A percentile compares a stretch with the other conserved stretches of the same genome.
These are phyloP conservation scores for Saccharomycopsis capsularis DNA, from an alignment of 805 yeast species.

Conservation along the genomic window DNA sequence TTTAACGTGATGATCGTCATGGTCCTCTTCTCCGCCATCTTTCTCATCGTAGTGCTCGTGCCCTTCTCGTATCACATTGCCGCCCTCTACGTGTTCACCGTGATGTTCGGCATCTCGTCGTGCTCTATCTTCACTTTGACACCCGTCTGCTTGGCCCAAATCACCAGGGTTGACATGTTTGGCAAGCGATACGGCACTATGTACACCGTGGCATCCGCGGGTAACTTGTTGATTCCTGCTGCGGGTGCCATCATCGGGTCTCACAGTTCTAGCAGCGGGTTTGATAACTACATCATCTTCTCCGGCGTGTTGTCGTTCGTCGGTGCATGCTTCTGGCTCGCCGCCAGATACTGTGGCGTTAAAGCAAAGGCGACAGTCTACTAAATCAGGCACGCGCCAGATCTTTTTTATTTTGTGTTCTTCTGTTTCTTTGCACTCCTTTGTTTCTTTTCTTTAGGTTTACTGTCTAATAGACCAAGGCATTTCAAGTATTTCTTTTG, in stretches of 20 bases:
- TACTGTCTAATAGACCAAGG: too few species aligned
- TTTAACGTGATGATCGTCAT: slow-evolving; percentile 43
- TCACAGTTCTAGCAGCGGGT: slow-evolving; percentile 1
- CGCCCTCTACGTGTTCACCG: slow-evolving; percentile 38
- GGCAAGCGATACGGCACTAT: slow-evolving; percentile 52
- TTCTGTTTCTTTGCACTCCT: not conserved
- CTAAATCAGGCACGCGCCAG: too few species aligned
- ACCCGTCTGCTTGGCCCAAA: slow-evolving; percentile 54
- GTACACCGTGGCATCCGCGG: slow-evolving; percentile 52
- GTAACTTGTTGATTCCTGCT: slow-evolving; percentile 43
- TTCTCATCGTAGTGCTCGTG: slow-evolving; percentile 34
- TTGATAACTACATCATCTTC: slow-evolving; percentile 9
- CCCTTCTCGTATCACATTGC: slow-evolving; percentile 31
- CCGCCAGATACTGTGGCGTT: slow-evolving; percentile 12
- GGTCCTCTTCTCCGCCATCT: slow-evolving; percentile 27
- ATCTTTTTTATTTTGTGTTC: not conserved
- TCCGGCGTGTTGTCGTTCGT: slow-evolving; percentile 5
- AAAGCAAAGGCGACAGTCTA: too few species aligned
- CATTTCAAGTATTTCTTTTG: too few species aligned
- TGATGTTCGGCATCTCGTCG: slow-evolving; percentile 45
- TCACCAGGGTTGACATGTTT: slow-evolving; percentile 45
- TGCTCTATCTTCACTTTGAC: slow-evolving; percentile 49
- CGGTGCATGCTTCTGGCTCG: slow-evolving; percentile 6
- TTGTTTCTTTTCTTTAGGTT: too few species aligned
- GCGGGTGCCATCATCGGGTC: slow-evolving; percentile 44